Evolutionary conservation across 2,329 filamentous ascomycete genomes (phyloP).

Genomic region (Ascochyta viciae-villosae): DNA sequence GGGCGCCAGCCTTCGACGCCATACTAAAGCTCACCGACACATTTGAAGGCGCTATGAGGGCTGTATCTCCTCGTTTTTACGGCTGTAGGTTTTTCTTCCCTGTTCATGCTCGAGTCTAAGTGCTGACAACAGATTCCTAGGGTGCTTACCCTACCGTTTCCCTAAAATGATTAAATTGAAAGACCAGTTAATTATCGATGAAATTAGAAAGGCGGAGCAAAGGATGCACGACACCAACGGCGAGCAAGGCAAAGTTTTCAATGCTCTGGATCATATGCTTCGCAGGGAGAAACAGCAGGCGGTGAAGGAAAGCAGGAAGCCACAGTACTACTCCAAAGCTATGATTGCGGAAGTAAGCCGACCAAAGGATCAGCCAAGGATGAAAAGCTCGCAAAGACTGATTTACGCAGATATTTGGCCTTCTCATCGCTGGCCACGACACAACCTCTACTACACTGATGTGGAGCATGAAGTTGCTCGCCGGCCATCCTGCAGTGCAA

Average conservation of each 20-base stretch:
- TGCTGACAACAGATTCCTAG: too few species aligned
- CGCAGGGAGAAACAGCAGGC: slow-evolving; percentile 15
- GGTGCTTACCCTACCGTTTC: too few species aligned
- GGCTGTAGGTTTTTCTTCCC: background rate
- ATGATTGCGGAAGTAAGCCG: slow-evolving; percentile 19
- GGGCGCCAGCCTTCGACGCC: slow-evolving; percentile 15
- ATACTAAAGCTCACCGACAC: slow-evolving; percentile 14
- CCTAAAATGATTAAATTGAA: background rate
- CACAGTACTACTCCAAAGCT: slow-evolving; percentile 11
- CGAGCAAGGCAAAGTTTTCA: slow-evolving; percentile 6
- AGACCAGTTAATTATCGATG: background rate
- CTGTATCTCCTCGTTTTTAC: slow-evolving; percentile 8
- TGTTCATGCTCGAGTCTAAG: too few species aligned
- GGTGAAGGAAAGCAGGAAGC: slow-evolving; percentile 5
- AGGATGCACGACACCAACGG: slow-evolving; percentile 12
- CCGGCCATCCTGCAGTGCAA: slow-evolving; percentile 46
- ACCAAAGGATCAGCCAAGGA: too few species aligned
- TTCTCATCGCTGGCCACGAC: slow-evolving; percentile 55
- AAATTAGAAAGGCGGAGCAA: slow-evolving; percentile 13
- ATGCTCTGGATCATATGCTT: slow-evolving; percentile 20
- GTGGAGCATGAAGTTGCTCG: slow-evolving; percentile 53
- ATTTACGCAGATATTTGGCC: slow-evolving; percentile 39
- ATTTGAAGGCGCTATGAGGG: slow-evolving; percentile 8
- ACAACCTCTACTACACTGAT: slow-evolving; percentile 53
- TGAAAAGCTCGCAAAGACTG: too few species aligned